These are phyloP conservation scores for Aspergillus alliaceus DNA, from an alignment of 2,329 filamentous ascomycete species.

Conservation along the genomic window DNA sequence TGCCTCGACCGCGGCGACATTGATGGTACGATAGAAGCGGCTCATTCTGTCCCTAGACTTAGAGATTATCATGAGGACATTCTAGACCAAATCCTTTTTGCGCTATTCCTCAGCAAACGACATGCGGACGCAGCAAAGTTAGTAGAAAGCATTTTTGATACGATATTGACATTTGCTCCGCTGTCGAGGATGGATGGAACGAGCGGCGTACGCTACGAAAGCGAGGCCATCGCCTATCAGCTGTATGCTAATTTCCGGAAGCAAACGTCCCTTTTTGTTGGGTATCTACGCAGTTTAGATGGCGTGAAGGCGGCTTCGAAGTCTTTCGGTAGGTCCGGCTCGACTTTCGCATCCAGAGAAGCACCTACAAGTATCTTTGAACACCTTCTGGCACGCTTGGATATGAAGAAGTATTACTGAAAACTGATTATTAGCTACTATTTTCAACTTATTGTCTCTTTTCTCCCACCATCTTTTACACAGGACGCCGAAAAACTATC, in stretches of 20 bases:
- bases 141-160: conserved; percentile 72
- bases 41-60: conserved; percentile 65
- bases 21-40: conserved; percentile 48
- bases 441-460: no score
- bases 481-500: no score
- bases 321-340: conserved; percentile 24
- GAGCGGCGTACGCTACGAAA: conserved; percentile 41
- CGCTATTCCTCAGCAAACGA: conserved; percentile 70
- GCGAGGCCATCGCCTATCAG: conserved; percentile 43
- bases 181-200: conserved; percentile 36
- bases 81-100: conserved; percentile 73
- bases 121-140: conserved; percentile 72
- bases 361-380: conserved; percentile 62
- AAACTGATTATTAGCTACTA: neutral
- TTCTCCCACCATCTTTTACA: no score
- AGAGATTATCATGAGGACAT: conserved; percentile 69
- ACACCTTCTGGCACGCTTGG: conserved; percentile 67
- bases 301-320: conserved; percentile 59
- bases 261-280: conserved; percentile 71
- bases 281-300: conserved; percentile 67
- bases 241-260: conserved; percentile 68
- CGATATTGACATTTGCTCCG: conserved; percentile 68
- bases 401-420: conserved; percentile 69
- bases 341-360: conserved; percentile 29
- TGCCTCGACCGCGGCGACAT: conserved; percentile 52